These are phyloP conservation scores for Taphrina pruni DNA, from an alignment of 1,139 yeast species.

Conservation along the genomic window DNA sequence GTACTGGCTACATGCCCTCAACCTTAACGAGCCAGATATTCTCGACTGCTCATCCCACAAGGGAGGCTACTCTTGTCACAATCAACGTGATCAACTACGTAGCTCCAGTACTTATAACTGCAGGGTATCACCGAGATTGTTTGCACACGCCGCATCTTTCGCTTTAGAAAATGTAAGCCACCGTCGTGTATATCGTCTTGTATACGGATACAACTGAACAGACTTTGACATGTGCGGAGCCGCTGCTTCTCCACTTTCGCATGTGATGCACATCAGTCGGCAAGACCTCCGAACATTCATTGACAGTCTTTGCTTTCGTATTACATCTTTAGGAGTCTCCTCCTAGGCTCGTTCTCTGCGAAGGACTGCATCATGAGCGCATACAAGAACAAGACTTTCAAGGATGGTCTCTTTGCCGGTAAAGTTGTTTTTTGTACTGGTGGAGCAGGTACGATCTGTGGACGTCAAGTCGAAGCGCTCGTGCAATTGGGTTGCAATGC, in stretches of 20 bases:
- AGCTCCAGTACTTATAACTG: too few relatives aligned
- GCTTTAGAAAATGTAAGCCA: slow-evolving; percentile 19
- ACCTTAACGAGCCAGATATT: background rate
- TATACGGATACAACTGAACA: background rate
- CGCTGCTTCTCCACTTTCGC: slow-evolving; percentile 8
- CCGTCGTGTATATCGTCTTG: background rate
- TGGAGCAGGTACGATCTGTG: slow-evolving; percentile 23
- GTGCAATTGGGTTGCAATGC: slow-evolving; percentile 84
- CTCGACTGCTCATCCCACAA: too few relatives aligned
- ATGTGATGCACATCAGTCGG: background rate
- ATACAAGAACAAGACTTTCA: slow-evolving; percentile 52
- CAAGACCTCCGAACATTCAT: background rate
- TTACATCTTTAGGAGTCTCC: too few relatives aligned
- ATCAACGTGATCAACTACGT: too few relatives aligned
- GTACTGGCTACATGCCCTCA: background rate
- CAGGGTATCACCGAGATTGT: background rate
- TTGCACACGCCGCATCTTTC: slow-evolving; percentile 2
- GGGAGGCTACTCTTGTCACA: too few relatives aligned
- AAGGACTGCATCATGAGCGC: slow-evolving; percentile 17
- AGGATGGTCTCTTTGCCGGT: slow-evolving; percentile 71
- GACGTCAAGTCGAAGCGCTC: slow-evolving; percentile 65
- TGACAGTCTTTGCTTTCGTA: too few relatives aligned
- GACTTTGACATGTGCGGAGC: background rate
- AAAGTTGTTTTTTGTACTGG: slow-evolving; percentile 92
- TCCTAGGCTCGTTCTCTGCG: background rate